Evolutionary conservation across 2,329 filamentous ascomycete species (phyloP), one percentile per base, ranked within the genome.

Genomic region (Aphanoascus verrucosus): DNA sequence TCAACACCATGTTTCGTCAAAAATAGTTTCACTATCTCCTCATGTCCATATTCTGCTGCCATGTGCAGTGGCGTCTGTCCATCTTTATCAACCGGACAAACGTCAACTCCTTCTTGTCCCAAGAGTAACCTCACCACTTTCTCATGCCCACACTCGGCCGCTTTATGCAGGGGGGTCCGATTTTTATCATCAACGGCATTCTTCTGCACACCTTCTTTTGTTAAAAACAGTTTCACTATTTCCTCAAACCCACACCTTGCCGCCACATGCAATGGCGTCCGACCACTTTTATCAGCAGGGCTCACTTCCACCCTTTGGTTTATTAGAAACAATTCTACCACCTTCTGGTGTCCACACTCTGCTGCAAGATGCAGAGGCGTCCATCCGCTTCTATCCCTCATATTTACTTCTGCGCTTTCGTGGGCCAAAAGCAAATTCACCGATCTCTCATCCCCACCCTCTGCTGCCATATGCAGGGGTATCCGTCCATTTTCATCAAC

Each of bases 401-500:
- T 14, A 37, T 47, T 17, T 5, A 47, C 19, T 34, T 47, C 23
- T 2, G 45, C 45, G 1, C 34, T 7, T 11, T 17, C 19, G 3
- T 47, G 23, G 4, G 17, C 11, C 8, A 47, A 1, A 14, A 47
- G 45, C 28, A 37, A 9, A 3, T 19, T 3, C 12, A 28, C 31
- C 14, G 15, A 19, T 35, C 15, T 12, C 15, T 34, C 28, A 14
- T 20, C 14, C 17, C 41, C 41, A 28, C 41, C 12, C 9, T 23
- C 32, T 12, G 52, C 45, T 8, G 53, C 53, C 53, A 55, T 40
- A 23, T 55, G 53, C 41, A 55, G 31, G 1, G 53, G 46, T 32
- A 42, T 52, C 34, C 20, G 42, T 6, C 53, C 47, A 35, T 51
- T n/a, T 3, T 37, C 9, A 20, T 55, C 53, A 12, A 28, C 42